Conservation (phyloP, 495 filamentous ascomycete species). For the Penicillium malachiteum region DNA sequence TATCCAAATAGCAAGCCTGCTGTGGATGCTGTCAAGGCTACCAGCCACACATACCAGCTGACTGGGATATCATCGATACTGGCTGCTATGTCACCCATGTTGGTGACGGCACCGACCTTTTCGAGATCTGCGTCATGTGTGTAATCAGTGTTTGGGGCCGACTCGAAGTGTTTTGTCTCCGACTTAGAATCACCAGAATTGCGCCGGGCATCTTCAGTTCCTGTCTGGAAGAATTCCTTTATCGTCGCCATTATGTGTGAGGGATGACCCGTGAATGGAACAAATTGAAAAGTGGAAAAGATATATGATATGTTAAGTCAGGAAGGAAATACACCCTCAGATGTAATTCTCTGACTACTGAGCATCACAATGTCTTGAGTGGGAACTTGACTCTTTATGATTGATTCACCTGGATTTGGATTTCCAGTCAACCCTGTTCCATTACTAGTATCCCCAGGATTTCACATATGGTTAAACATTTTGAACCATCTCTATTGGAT, state of each 20-base stretch:
- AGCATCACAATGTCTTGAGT: no score
- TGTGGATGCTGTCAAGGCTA: slow-evolving; percentile 35
- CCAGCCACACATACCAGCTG: slow-evolving; percentile 36
- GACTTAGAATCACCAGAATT: background rate
- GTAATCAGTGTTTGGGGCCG: background rate
- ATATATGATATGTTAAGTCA: no score
- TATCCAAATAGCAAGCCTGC: slow-evolving; percentile 46
- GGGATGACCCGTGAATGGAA: background rate
- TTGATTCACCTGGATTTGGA: background rate
- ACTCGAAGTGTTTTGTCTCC: background rate
- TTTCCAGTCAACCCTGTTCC: background rate
- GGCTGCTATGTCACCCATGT: slow-evolving; percentile 7
- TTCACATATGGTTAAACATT: no score
- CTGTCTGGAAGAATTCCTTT: background rate
- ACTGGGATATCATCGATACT: slow-evolving; percentile 9
- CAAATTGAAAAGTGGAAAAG: background rate
- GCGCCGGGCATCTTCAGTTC: background rate
- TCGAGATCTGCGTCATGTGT: background rate
- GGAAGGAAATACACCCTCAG: no score
- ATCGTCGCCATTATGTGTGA: background rate
- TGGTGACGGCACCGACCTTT: background rate
- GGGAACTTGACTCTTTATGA: no score
- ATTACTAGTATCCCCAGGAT: background rate
- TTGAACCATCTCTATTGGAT: background rate
- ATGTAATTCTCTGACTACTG: no score